These are phyloP conservation scores for Euphorbia neoarborescens DNA, from an alignment of 441 rosid species.

Conservation along the genomic window DNA sequence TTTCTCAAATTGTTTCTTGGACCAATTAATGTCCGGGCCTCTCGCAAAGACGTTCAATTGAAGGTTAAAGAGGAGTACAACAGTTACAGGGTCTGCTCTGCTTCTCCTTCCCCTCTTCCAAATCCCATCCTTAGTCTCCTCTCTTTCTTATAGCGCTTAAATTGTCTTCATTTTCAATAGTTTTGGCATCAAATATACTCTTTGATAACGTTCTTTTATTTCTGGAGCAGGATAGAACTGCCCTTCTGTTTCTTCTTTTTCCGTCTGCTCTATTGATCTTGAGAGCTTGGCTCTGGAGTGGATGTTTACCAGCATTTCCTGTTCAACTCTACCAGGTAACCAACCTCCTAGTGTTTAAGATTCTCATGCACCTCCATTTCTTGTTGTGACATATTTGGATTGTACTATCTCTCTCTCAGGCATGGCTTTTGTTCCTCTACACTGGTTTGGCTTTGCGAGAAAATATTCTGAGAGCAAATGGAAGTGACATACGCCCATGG, in stretches of 20 bases:
- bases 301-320: constrained; percentile 89
- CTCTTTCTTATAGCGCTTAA: not conserved
- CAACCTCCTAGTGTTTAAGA: not conserved
- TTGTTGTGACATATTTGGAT: constrained; percentile 9
- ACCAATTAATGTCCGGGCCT: constrained; percentile 85
- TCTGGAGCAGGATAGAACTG: constrained; percentile 74
- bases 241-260: constrained; percentile 74
- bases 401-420: constrained; percentile 37
- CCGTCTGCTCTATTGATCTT: constrained; percentile 61
- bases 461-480: constrained; percentile 80
- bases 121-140: too few relatives aligned
- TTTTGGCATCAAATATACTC: not conserved
- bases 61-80: constrained; percentile 99
- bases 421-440: constrained; percentile 90
- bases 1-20: constrained; percentile 85
- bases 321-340: constrained; percentile 88
- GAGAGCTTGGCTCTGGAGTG: constrained; percentile 77
- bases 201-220: not conserved
- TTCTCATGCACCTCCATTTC: not conserved
- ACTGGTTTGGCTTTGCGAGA: constrained; percentile 93
- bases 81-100: constrained; percentile 58
- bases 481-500: constrained; percentile 98
- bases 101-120: not conserved
- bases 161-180: not conserved
- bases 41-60: constrained; percentile 75